Conservation (phyloP, 257 asterid species). For the Solanum tacnaense region DNA sequence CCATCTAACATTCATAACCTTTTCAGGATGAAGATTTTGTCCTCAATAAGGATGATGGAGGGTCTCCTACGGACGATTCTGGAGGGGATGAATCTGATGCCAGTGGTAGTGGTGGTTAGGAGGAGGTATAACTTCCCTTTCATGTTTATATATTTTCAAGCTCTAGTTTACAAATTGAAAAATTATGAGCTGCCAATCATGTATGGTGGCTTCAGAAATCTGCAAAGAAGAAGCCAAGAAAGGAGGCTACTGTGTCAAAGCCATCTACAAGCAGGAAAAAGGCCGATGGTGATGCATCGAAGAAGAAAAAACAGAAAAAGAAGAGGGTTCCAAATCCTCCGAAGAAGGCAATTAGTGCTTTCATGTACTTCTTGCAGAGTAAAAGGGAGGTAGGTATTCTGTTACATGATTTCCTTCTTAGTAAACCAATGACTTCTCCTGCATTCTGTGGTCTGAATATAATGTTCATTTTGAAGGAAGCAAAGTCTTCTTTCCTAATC, state of each 20-base stretch:
- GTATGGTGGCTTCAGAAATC: conserved; percentile 33
- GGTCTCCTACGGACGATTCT: conserved; percentile 94
- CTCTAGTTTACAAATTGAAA: neutral
- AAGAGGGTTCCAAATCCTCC: conserved; percentile 97
- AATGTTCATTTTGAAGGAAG: neutral
- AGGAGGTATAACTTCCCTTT: conserved; percentile 38
- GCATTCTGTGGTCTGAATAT: neutral
- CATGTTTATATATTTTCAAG: neutral
- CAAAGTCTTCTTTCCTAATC: neutral
- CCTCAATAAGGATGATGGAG: conserved; percentile 61
- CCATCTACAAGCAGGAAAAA: conserved; percentile 54
- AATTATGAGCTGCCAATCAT: conserved; percentile 5
- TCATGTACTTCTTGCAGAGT: conserved; percentile 72
- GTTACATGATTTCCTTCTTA: neutral
- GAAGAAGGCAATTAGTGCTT: conserved; percentile 71
- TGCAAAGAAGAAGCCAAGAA: conserved; percentile 49
- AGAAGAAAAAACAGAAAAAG: conserved; percentile 76
- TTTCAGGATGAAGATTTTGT: conserved; percentile 81
- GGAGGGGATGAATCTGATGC: conserved; percentile 79
- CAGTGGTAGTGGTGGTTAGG: conserved; percentile 55
- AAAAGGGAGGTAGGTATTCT: conserved; percentile 70
- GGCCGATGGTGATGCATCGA: conserved; percentile 48
- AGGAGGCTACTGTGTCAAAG: conserved; percentile 53
- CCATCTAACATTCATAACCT: neutral
- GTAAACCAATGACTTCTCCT: neutral